These are phyloP conservation scores for Plasmopara muralis DNA, from an alignment of 352 stramenopile species.

Conservation along the genomic window DNA sequence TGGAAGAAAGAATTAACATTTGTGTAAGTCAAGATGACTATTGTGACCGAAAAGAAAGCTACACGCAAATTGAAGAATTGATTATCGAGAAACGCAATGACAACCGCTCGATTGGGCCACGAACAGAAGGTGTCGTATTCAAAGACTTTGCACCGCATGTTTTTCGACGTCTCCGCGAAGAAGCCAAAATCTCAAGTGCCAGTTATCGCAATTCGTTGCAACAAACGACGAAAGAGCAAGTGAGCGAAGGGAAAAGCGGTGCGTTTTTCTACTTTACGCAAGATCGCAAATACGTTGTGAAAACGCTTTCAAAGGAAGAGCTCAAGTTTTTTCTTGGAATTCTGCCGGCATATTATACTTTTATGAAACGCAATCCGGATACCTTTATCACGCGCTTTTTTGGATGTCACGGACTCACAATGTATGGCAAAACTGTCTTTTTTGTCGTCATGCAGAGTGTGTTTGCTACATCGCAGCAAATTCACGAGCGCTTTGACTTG, in stretches of 20 bases:
- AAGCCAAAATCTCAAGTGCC: conserved; percentile 49
- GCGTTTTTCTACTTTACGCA: conserved; percentile 83
- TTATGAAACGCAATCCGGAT: conserved; percentile 54
- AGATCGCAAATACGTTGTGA: conserved; percentile 79
- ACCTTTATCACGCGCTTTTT: conserved; percentile 81
- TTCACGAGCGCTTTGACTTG: conserved; percentile 77
- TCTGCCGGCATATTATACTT: conserved; percentile 62
- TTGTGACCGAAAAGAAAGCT: conserved; percentile 61
- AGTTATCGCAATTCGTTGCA: conserved; percentile 66
- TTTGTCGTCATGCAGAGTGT: conserved; percentile 85
- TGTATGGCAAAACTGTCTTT: conserved; percentile 81
- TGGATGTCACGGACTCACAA: conserved; percentile 72
- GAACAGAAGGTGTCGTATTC: conserved; percentile 60
- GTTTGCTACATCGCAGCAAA: conserved; percentile 69
- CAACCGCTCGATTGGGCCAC: conserved; percentile 24
- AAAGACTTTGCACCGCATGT: conserved; percentile 78
- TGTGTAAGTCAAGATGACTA: conserved; percentile 26
- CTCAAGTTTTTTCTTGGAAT: conserved; percentile 71
- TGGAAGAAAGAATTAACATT: conserved; percentile 12
- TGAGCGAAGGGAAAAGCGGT: conserved; percentile 78
- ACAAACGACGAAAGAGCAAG: conserved; percentile 68
- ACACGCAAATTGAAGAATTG: conserved; percentile 69
- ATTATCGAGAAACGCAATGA: conserved; percentile 65
- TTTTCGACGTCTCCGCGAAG: conserved; percentile 60
- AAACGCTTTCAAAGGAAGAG: conserved; percentile 71